phyloP scores from a whole-genome alignment of 1,284 basidiomycete species.

The Sparassis latifolia region DNA sequence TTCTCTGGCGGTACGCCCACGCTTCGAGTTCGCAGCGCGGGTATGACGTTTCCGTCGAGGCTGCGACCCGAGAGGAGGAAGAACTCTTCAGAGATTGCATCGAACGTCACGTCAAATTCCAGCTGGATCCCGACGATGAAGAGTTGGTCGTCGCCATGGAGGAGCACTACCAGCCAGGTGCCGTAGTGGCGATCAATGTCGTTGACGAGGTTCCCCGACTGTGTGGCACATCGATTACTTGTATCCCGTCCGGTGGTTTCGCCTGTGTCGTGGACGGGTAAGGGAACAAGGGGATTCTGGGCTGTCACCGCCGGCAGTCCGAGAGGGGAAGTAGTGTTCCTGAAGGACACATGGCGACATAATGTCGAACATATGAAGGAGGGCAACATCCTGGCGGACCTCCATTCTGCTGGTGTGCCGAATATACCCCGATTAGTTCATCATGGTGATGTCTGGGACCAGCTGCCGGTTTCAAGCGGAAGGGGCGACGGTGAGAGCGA shows the following conservation, averaged over 20 bases:
- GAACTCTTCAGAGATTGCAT: neutral
- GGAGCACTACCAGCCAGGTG: neutral
- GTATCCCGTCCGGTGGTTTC: conserved; percentile 4
- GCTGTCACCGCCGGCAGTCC: conserved; percentile 1
- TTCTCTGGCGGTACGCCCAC: neutral
- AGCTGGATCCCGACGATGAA: neutral
- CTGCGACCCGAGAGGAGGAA: conserved; percentile 1
- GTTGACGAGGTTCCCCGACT: neutral
- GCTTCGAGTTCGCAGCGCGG: conserved; percentile 4
- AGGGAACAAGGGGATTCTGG: conserved; percentile 10
- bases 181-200: neutral
- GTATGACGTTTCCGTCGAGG: conserved; percentile 6
- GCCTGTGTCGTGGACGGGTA: conserved; percentile 2
- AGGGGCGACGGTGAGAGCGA: neutral
- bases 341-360: conserved; percentile 12
- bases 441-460: conserved; percentile 6
- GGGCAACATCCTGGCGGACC: conserved; percentile 2
- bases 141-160: neutral
- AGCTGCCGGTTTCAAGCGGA: neutral
- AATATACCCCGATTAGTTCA: conserved; percentile 6
- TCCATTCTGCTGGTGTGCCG: neutral
- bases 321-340: neutral
- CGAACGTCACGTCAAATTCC: neutral
- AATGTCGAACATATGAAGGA: neutral
- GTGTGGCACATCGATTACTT: neutral